Base-by-base conservation (phyloP, 1,284 basidiomycete species). In the Cerioporus squamosus region DNA sequence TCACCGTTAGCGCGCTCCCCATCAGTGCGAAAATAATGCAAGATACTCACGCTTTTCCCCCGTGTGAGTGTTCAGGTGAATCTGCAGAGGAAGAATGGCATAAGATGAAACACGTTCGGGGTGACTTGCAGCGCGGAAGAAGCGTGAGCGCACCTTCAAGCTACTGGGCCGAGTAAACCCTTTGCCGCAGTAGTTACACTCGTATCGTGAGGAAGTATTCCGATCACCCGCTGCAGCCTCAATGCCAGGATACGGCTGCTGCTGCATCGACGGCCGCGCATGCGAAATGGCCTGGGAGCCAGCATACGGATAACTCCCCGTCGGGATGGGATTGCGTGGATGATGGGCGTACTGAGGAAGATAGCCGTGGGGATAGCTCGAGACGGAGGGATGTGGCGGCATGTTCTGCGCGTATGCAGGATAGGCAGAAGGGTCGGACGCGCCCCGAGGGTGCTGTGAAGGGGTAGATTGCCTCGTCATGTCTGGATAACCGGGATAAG, bases 1-100 rank as follows among this genome's bases (percentile, higher is more conserved):
- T 63, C 57, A 49, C 40, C 31, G 56, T 57, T 46, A 58, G 53
- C 50, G 55, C 61, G 58, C 49, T 50, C 33, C 40, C 39, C 48
- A 43, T n/a, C 10, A 42, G 42, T n/a, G 42, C 38, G 24, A 50
- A 33, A 44, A 49, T 22, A 29, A 36, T 17, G 45, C 44, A 17
- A 26, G 33, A 20, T 10, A 81, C 88, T 79, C 71, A 93, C 90
- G 90, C 77, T 90, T 92, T 71, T 91, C 89, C 60, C 91, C 91
- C 1, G 91, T 93, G 73, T 93, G 91, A 65, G 89, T 92, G 65
- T 93, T 91, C 63, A 90, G 75, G 72, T 93, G 91, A 66, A 93
- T 93, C 91, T 93, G 66, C 51, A 36, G n/a, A 40, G 22, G 18
- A 40, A 36, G 63, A 24, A 14, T 24, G 22, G 42, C 54, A 46